phyloP scores from a whole-genome alignment of 2,329 filamentous ascomycete genomes.

The Setomelanomma holmii region DNA sequence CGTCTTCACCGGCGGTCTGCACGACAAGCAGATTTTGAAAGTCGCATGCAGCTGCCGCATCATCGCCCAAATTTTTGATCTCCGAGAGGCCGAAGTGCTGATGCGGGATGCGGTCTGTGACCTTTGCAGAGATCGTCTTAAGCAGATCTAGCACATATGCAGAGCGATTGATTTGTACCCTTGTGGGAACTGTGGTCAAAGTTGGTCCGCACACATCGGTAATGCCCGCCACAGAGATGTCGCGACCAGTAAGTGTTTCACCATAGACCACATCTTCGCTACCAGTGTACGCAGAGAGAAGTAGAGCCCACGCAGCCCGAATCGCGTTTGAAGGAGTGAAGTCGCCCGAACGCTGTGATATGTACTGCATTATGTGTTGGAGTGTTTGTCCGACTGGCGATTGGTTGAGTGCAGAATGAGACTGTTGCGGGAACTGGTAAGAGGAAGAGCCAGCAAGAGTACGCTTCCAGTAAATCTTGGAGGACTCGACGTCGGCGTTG shows the following conservation, averaged over 20 bases:
- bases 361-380: conserved; percentile 31
- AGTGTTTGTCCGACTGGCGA: conserved; percentile 31
- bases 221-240: conserved; percentile 42
- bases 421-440: conserved; percentile 44
- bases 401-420: conserved; percentile 24
- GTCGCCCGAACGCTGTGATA: conserved; percentile 29
- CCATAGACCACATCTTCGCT: conserved; percentile 32
- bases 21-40: conserved; percentile 64
- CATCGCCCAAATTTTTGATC: conserved; percentile 54
- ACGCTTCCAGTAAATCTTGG: conserved; percentile 44
- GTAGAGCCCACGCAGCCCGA: conserved; percentile 33
- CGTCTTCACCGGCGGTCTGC: conserved; percentile 47
- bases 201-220: conserved; percentile 47
- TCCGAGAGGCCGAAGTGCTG: conserved; percentile 49
- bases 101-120: conserved; percentile 41
- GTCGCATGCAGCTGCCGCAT: conserved; percentile 64
- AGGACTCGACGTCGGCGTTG: conserved; percentile 22
- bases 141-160: conserved; percentile 34
- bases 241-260: conserved; percentile 45
- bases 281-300: conserved; percentile 27
- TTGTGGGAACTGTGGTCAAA: conserved; percentile 49
- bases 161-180: conserved; percentile 36
- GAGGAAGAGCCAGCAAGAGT: conserved; percentile 30
- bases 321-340: conserved; percentile 37
- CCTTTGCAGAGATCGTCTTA: conserved; percentile 23